Percentiles rank a stretch among this genome's conserved stretches.
phyloP scores from a whole-genome alignment of 2,329 filamentous ascomycete species.

The Geosmithia flava region DNA sequence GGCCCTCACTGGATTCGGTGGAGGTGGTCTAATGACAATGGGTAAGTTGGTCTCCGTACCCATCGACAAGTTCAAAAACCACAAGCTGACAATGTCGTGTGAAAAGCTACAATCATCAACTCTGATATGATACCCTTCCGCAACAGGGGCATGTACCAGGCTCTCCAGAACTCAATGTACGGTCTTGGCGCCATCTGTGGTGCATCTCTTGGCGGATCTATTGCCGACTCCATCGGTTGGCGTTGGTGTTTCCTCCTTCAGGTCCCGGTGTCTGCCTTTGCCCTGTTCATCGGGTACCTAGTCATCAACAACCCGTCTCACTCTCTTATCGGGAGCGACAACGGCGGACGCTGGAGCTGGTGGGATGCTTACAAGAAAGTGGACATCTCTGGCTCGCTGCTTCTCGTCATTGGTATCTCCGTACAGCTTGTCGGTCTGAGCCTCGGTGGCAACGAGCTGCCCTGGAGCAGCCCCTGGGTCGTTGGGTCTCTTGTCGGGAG shows the following conservation, averaged over 20 bases:
- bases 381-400: conserved; percentile 42
- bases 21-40: conserved; percentile 59
- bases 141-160: conserved; percentile 45
- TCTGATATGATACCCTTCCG: conserved; percentile 51
- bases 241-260: conserved; percentile 54
- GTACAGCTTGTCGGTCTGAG: conserved; percentile 43
- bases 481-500: conserved; percentile 30
- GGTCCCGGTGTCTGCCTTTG: conserved; percentile 44
- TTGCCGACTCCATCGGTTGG: conserved; percentile 56
- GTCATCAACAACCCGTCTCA: conserved; percentile 34
- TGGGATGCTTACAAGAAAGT: conserved; percentile 23
- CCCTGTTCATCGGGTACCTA: conserved; percentile 37
- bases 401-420: conserved; percentile 46
- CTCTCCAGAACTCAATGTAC: conserved; percentile 46
- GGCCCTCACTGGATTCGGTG: conserved; percentile 56
- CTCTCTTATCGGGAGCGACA: conserved; percentile 8
- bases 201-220: conserved; percentile 50
- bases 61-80: not conserved
- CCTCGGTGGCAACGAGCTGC: conserved; percentile 40
- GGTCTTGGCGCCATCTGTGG: conserved; percentile 52
- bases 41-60: conserved; percentile 24
- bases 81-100: not conserved
- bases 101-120: conserved; percentile 37
- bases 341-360: conserved; percentile 26
- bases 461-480: conserved; percentile 37